These are phyloP conservation scores for Elasticomyces elasticus DNA, from an alignment of 495 filamentous ascomycete genomes.

Conservation along the genomic window DNA sequence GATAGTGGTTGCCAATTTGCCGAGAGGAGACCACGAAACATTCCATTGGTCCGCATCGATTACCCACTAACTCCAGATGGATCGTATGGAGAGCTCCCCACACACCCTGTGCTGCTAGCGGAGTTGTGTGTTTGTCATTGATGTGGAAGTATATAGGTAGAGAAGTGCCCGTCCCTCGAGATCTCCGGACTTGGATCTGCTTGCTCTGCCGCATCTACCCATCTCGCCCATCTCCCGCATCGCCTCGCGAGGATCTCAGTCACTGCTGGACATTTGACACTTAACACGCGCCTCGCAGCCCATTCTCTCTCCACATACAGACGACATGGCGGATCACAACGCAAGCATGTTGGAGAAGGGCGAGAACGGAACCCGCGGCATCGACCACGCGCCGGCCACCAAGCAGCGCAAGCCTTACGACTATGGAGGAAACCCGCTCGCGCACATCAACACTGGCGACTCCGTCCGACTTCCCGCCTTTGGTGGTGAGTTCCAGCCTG, in stretches of 20 bases:
- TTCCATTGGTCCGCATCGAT: conserved; percentile 3
- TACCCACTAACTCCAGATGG: not conserved
- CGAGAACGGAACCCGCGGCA: conserved; percentile 17
- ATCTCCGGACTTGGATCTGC: not conserved
- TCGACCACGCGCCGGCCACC: conserved; percentile 17
- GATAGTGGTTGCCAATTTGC: conserved; percentile 3
- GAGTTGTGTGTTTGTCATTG: not conserved
- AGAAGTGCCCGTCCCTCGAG: not conserved
- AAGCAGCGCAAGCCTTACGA: conserved; percentile 30
- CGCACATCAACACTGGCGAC: conserved; percentile 54
- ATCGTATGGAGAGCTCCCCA: not conserved
- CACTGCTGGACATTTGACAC: not conserved
- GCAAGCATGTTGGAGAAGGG: conserved; percentile 13
- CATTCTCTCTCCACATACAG: not conserved
- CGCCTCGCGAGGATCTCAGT: not conserved
- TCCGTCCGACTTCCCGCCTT: conserved; percentile 61
- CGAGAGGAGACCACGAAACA: not conserved
- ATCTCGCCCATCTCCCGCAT: not conserved
- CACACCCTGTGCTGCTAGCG: not conserved
- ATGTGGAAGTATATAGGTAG: not conserved
- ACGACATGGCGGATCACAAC: conserved; percentile 16
- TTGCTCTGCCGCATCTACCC: not conserved
- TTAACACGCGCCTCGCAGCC: not conserved
- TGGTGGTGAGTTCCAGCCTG: conserved; percentile 93
- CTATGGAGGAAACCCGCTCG: conserved; percentile 60